Evolutionary conservation across 1,284 basidiomycete genomes (phyloP).

Genomic region (Cryptococcus sp.): DNA sequence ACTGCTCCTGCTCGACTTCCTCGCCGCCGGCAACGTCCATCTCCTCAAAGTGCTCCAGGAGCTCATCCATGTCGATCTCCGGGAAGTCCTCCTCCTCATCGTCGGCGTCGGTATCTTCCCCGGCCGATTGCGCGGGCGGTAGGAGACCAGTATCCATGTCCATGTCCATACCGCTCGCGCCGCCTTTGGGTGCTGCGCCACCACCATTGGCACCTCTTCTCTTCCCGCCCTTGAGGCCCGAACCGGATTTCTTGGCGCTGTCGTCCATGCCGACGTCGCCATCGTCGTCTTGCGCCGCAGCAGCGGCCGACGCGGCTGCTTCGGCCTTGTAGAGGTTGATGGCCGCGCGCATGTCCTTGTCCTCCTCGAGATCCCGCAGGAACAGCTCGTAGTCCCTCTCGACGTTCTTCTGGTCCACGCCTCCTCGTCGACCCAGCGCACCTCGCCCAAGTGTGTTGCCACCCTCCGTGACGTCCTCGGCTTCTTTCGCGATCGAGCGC

Average conservation of each 20-base stretch:
- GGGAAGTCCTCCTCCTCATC: slow-evolving; percentile 80
- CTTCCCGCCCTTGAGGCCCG: slow-evolving; percentile 59
- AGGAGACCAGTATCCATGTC: slow-evolving; percentile 57
- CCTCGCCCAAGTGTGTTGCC: slow-evolving; percentile 64
- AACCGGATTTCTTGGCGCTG: slow-evolving; percentile 56
- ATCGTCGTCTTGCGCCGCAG: slow-evolving; percentile 50
- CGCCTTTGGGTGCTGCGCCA: slow-evolving; percentile 18
- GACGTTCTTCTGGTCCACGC: slow-evolving; percentile 88
- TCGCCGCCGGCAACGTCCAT: slow-evolving; percentile 46
- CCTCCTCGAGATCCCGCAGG: slow-evolving; percentile 93
- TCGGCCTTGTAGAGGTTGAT: slow-evolving; percentile 85
- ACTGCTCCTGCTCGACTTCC: slow-evolving; percentile 17
- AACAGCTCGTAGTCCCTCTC: slow-evolving; percentile 97
- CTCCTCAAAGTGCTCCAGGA: slow-evolving; percentile 86
- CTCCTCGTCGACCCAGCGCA: slow-evolving; percentile 84
- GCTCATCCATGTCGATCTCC: slow-evolving; percentile 79
- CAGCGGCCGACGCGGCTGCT: not conserved
- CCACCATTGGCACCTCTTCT: slow-evolving; percentile 56
- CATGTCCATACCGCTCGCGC: slow-evolving; percentile 71
- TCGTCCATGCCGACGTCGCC: slow-evolving; percentile 51
- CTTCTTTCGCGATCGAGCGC: slow-evolving; percentile 91
- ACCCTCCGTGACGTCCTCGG: slow-evolving; percentile 72
- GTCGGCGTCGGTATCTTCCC: slow-evolving; percentile 40
- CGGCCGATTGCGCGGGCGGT: slow-evolving; percentile 32
- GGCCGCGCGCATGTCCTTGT: slow-evolving; percentile 84